Percentiles rank a stretch among this genome's conserved stretches.
These are phyloP conservation scores for Meyerozyma athensensis DNA, from an alignment of 1,139 yeast species.

Conservation along the genomic window DNA sequence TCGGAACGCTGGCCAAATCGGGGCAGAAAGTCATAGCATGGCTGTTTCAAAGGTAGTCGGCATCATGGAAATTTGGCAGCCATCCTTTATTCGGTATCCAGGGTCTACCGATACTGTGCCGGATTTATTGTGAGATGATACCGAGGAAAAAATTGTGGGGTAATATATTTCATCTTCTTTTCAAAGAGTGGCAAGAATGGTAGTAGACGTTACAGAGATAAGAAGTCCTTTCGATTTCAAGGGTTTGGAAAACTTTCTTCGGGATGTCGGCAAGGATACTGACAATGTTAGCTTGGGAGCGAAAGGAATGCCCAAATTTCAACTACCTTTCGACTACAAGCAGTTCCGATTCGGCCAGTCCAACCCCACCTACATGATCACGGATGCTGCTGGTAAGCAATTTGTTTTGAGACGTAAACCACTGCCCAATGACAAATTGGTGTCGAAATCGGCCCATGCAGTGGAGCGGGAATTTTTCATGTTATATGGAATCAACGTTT, in stretches of 20 bases:
- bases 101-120: too few species aligned
- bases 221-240: conserved; percentile 10
- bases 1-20: too few species aligned
- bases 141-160: conserved; percentile 3
- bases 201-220: conserved; percentile 8
- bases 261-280: conserved; percentile 4
- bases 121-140: not conserved
- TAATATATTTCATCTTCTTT: not conserved
- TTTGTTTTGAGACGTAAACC: conserved; percentile 61
- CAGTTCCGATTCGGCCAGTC: conserved; percentile 67
- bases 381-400: conserved; percentile 35
- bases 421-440: conserved; percentile 46
- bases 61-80: too few species aligned
- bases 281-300: conserved; percentile 6
- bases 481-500: conserved; percentile 40
- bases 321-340: conserved; percentile 25
- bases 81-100: too few species aligned
- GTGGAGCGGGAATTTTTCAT: conserved; percentile 60
- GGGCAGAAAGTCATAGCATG: too few species aligned
- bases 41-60: too few species aligned
- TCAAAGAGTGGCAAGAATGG: not conserved
- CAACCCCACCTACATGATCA: conserved; percentile 57
- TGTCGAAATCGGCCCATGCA: conserved; percentile 61
- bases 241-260: conserved; percentile 4
- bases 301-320: conserved; percentile 7